phyloP scores from a whole-genome alignment of 2,329 filamentous ascomycete genomes.

The Phymatotrichopsis omnivora region DNA sequence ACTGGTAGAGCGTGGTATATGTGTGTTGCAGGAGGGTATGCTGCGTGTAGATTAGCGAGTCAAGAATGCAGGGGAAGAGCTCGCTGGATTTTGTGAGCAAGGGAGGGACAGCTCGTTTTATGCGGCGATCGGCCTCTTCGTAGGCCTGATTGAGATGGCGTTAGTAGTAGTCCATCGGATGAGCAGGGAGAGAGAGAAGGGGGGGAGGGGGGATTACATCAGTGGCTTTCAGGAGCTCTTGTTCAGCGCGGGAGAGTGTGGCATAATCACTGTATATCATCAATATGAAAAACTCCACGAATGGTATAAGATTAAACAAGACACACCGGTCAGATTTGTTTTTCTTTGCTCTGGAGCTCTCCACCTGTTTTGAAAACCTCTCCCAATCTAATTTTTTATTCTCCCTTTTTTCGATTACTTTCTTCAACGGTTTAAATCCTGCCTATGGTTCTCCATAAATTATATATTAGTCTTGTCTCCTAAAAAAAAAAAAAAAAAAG shows the following conservation, averaged over 20 bases:
- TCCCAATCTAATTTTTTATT: conserved; percentile 77
- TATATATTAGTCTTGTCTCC: conserved; percentile 32
- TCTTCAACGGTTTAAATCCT: conserved; percentile 57
- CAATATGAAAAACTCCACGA: background rate
- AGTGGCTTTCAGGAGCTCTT: conserved; percentile 53
- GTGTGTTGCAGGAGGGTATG: conserved; percentile 63
- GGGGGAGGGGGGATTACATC: conserved; percentile 42
- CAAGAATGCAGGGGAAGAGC: conserved; percentile 55
- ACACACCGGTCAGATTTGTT: conserved; percentile 52
- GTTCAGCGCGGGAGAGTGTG: conserved; percentile 58
- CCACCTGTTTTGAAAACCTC: conserved; percentile 60
- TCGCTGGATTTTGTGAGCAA: conserved; percentile 51
- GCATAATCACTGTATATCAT: conserved; percentile 43
- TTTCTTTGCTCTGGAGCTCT: conserved; percentile 58
- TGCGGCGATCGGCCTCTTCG: conserved; percentile 60
- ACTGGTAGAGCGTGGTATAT: conserved; percentile 37
- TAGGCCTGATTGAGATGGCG: conserved; percentile 46
- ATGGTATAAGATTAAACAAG: too few relatives aligned
- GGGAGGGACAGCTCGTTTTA: conserved; percentile 60
- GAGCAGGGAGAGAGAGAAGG: background rate
- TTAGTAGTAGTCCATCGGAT: conserved; percentile 1
- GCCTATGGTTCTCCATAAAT: conserved; percentile 42
- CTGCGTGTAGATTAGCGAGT: conserved; percentile 60
- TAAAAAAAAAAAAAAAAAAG: too few relatives aligned
- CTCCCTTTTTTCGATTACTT: conserved; percentile 75